Conservation (phyloP, 306 rosid genomes). For the Datisca glomerata region DNA sequence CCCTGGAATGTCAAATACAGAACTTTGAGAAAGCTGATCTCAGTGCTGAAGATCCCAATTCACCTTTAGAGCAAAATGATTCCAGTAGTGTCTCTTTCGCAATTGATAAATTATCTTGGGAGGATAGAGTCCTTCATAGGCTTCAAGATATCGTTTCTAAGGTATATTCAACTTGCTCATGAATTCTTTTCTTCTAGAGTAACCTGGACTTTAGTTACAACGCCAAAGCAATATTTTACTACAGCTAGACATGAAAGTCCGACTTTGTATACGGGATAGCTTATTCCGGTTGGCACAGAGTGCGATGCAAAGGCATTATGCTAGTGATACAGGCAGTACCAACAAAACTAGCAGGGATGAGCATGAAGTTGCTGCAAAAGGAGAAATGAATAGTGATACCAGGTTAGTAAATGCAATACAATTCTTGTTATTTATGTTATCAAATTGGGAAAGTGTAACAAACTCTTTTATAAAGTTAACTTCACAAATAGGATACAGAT, state of each 20-base stretch:
- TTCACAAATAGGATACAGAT: too few relatives aligned
- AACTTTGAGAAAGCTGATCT: slow-evolving; percentile 35
- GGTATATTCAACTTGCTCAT: slow-evolving; percentile 44
- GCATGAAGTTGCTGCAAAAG: slow-evolving; percentile 32
- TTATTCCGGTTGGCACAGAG: slow-evolving; percentile 85
- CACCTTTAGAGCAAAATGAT: slow-evolving; percentile 58
- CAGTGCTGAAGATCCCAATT: slow-evolving; percentile 40
- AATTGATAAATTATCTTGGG: slow-evolving; percentile 38
- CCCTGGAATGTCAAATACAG: slow-evolving; percentile 38
- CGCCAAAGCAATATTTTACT: slow-evolving; percentile 33
- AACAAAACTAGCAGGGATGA: slow-evolving; percentile 48
- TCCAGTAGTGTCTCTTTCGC: slow-evolving; percentile 46
- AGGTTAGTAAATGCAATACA: slow-evolving; percentile 31
- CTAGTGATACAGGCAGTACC: slow-evolving; percentile 48
- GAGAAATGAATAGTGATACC: slow-evolving; percentile 32
- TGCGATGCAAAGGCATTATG: slow-evolving; percentile 53
- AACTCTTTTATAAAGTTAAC: too few relatives aligned
- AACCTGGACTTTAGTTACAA: slow-evolving; percentile 28
- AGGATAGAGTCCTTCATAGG: slow-evolving; percentile 48
- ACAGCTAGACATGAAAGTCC: slow-evolving; percentile 73
- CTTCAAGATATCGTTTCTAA: slow-evolving; percentile 66
- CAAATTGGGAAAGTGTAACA: too few relatives aligned
- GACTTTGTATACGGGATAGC: slow-evolving; percentile 79
- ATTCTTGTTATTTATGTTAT: not conserved
- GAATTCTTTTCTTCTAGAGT: slow-evolving; percentile 20